A percentile compares a stretch with the other conserved stretches of the same genome.
Evolutionary conservation across 345 rosid species (phyloP).

Genomic region (Syzygium oleosum): DNA sequence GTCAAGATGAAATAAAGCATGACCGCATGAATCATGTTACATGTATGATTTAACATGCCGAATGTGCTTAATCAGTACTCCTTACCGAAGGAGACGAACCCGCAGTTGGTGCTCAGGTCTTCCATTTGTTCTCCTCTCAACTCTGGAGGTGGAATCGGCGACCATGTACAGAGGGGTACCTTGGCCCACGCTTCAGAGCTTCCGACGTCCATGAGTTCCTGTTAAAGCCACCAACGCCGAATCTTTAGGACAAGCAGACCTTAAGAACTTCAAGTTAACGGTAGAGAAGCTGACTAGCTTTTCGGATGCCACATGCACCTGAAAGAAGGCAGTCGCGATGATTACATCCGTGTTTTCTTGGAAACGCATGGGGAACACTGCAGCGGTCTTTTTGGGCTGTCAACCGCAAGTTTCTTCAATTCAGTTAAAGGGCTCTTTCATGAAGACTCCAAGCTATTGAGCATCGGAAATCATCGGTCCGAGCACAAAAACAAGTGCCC

Average conservation of each 20-base stretch:
- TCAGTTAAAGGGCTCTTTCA: background rate
- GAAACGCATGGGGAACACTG: slow-evolving; percentile 84
- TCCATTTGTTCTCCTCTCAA: slow-evolving; percentile 70
- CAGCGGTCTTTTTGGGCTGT: slow-evolving; percentile 53
- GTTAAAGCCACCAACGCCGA: background rate
- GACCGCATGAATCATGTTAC: background rate
- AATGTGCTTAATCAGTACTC: background rate
- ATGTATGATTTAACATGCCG: background rate
- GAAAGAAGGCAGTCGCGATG: slow-evolving; percentile 76
- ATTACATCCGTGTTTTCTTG: slow-evolving; percentile 70
- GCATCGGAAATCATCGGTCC: background rate
- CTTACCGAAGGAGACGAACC: slow-evolving; percentile 79
- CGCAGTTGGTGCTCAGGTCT: slow-evolving; percentile 78
- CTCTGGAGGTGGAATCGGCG: slow-evolving; percentile 84
- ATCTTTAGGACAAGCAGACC: background rate
- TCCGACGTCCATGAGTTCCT: slow-evolving; percentile 81
- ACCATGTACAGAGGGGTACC: slow-evolving; percentile 80
- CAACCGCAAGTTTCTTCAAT: background rate
- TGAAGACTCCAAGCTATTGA: background rate
- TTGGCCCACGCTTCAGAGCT: slow-evolving; percentile 58
- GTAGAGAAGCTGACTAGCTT: background rate
- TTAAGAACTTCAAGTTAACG: background rate
- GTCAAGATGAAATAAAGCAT: background rate
- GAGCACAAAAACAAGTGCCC: background rate
- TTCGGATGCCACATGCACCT: slow-evolving; percentile 28